Percentiles rank a stretch among this genome's conserved stretches.
Conservation (phyloP, 345 rosid species). For the Cardamine occulta region DNA sequence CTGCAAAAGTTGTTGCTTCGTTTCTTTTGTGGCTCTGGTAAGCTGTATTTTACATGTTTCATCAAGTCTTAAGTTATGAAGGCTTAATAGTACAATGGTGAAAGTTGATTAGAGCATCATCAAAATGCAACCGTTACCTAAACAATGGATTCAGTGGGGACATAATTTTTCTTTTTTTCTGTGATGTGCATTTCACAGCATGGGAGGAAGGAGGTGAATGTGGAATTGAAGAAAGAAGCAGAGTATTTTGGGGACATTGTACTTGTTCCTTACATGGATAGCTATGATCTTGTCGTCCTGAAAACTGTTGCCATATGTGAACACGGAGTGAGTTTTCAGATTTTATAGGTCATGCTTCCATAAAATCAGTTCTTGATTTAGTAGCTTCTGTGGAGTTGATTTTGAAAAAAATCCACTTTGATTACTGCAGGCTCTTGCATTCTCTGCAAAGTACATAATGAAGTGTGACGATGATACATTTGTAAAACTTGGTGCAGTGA, state of each 20-base stretch:
- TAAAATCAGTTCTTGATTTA: slow-evolving; percentile 10
- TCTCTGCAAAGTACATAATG: slow-evolving; percentile 75
- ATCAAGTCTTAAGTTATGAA: slow-evolving; percentile 2
- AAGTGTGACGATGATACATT: slow-evolving; percentile 96
- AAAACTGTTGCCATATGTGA: slow-evolving; percentile 97
- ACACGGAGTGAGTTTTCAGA: slow-evolving; percentile 72
- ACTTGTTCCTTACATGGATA: slow-evolving; percentile 91
- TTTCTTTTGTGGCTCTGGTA: slow-evolving; percentile 90
- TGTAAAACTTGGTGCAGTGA: slow-evolving; percentile 73
- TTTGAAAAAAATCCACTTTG: slow-evolving; percentile 24
- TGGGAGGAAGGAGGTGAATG: slow-evolving; percentile 88
- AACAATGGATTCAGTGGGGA: not conserved
- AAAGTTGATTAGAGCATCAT: not conserved
- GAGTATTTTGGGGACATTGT: slow-evolving; percentile 90
- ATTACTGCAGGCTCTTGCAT: slow-evolving; percentile 59
- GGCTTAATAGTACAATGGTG: not conserved
- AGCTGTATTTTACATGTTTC: slow-evolving; percentile 25
- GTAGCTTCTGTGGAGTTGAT: slow-evolving; percentile 23
- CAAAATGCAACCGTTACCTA: not conserved
- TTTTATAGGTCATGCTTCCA: slow-evolving; percentile 20
- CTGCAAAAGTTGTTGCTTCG: slow-evolving; percentile 89
- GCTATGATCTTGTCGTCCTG: slow-evolving; percentile 91
- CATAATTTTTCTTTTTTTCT: not conserved
- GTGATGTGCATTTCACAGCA: slow-evolving; percentile 54
- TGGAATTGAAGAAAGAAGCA: slow-evolving; percentile 90